phyloP scores from a whole-genome alignment of 192 early-diverging fungal genomes.

The Entomortierella beljakovae region DNA sequence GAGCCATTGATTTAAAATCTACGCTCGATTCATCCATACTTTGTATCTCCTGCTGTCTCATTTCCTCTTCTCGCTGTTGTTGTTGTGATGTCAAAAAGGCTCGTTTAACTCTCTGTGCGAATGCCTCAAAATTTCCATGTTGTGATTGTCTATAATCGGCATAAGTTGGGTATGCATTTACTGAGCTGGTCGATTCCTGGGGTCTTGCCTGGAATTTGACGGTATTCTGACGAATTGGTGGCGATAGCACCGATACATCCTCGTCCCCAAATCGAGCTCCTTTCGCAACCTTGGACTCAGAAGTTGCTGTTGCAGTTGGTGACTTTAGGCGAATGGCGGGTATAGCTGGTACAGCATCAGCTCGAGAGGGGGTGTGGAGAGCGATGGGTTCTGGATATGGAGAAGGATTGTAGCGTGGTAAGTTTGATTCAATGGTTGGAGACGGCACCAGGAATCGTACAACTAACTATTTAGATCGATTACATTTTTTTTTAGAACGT shows the following conservation, averaged over 20 bases:
- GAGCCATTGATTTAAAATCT: not conserved
- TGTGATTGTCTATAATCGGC: slow-evolving; percentile 30
- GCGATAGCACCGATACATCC: not conserved
- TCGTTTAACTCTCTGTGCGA: slow-evolving; percentile 22
- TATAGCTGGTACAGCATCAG: slow-evolving; percentile 21
- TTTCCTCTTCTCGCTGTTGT: slow-evolving; percentile 8
- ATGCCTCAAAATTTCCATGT: slow-evolving; percentile 23
- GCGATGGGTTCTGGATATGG: slow-evolving; percentile 33
- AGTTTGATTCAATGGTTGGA: slow-evolving; percentile 25
- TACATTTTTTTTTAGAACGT: not conserved
- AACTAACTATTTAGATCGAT: slow-evolving; percentile 13
- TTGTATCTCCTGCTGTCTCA: not conserved
- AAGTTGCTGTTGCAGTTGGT: slow-evolving; percentile 1
- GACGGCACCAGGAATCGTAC: slow-evolving; percentile 38
- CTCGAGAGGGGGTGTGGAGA: slow-evolving; percentile 14
- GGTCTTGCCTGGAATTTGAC: slow-evolving; percentile 22
- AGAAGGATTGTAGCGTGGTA: slow-evolving; percentile 25
- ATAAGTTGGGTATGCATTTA: slow-evolving; percentile 19
- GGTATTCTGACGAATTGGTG: not conserved
- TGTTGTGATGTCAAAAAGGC: slow-evolving; percentile 20
- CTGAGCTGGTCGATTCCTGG: slow-evolving; percentile 13
- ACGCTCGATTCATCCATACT: not conserved
- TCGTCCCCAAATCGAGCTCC: slow-evolving; percentile 17
- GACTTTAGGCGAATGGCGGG: slow-evolving; percentile 34
- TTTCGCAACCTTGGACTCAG: not conserved